phyloP scores from a whole-genome alignment of 306 rosid genomes.

The Rosa lucieae region DNA sequence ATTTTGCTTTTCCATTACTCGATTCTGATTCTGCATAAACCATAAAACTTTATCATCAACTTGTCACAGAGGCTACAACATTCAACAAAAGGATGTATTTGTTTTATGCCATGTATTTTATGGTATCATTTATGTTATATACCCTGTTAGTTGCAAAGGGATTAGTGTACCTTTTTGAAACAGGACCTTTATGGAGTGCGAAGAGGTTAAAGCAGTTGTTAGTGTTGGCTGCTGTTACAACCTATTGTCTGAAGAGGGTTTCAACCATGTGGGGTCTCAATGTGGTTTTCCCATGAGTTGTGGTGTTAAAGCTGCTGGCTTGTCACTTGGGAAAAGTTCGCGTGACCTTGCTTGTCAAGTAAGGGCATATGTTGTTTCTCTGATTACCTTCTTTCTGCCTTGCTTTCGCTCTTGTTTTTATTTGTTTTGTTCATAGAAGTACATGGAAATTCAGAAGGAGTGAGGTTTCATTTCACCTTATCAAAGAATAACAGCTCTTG shows the following conservation, averaged over 20 bases:
- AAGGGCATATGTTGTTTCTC: conserved; percentile 13
- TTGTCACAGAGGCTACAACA: not conserved
- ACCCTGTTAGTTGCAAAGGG: not conserved
- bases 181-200: conserved; percentile 76
- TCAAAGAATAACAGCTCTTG: not conserved
- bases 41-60: too few species aligned
- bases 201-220: conserved; percentile 83
- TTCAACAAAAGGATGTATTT: not conserved
- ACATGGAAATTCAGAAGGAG: not conserved
- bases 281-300: conserved; percentile 84
- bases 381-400: not conserved
- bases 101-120: not conserved
- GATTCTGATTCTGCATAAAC: not conserved
- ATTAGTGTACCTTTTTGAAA: conserved; percentile 20
- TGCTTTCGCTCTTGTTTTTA: not conserved
- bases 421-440: not conserved
- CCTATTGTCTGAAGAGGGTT: conserved; percentile 70
- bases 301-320: conserved; percentile 57
- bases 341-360: conserved; percentile 98
- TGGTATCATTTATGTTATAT: conserved; percentile 7
- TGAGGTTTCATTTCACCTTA: not conserved
- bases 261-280: conserved; percentile 38
- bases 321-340: conserved; percentile 74
- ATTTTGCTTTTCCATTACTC: not conserved
- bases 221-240: conserved; percentile 95